Evolutionary conservation across 2,329 filamentous ascomycete genomes (phyloP), one percentile per base, ranked within the genome.

Genomic region (Fusarium metavorans): DNA sequence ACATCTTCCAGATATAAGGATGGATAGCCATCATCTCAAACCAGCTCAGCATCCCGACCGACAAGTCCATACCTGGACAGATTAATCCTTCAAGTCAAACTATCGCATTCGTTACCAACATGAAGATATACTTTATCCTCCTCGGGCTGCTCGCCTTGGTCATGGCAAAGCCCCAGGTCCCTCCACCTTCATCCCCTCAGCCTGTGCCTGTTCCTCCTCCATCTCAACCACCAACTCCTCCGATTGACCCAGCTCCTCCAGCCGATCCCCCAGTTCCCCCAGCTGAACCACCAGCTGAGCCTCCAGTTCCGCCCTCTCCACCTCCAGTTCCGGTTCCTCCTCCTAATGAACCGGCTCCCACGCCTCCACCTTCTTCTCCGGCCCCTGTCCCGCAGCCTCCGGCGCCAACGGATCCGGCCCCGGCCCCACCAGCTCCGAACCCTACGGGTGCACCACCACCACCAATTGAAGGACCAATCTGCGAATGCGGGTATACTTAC

Each of bases 401-500:
- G 64, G 59, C 66, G 16, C 48, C 74, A 27, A 79, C 75, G 13
- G 70, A 72, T 41, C 69, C 74, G 20, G 66, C 64, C 34, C 75
- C 74, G 32, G 64, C 73, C 30, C 66, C 76, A 25, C 71, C 77
- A 6, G 66, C 71, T 10, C 74, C 76, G 37, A 74, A 74, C 16
- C 73, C 68, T 4, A 73, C 76, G 2, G 76, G 65, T 10, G 67
- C 62, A 6, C 78, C 48, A 52, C 9, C 78, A 18, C 78, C 48
- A 52, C 48, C 78, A n/a, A 59, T 65, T 30, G 68, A 76, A 10
- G 82, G 79, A 3, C 74, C 83, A 18, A 81, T 81, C 62, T 85
- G 83, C 72, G 81, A 84, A 68, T 85, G 83, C 69, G 83, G 83
- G 64, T 85, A 84, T 64, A 85, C 83, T 4, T 85, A 85, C 67